Conservation (phyloP, 768 basidiomycete species). For the Boletus sp. region DNA sequence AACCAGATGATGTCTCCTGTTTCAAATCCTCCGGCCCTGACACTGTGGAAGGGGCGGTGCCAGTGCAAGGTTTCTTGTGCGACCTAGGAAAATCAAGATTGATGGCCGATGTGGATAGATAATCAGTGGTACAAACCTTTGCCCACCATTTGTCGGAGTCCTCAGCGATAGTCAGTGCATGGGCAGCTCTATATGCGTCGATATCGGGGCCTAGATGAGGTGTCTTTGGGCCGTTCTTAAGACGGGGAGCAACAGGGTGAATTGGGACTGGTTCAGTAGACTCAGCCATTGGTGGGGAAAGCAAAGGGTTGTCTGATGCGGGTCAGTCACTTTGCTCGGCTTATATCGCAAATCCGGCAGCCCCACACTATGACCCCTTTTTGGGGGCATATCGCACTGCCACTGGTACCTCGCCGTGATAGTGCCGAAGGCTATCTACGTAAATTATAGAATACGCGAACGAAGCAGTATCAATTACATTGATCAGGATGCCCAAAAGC, state of each 20-base stretch:
- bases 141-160: constrained; percentile 88
- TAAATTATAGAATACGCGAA: neutral
- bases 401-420: constrained; percentile 1
- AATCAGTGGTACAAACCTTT: constrained; percentile 44
- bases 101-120: neutral
- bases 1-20: constrained; percentile 94
- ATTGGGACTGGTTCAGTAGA: constrained; percentile 34
- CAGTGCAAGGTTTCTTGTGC: constrained; percentile 80
- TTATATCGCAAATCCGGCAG: constrained; percentile 16
- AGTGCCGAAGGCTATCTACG: neutral
- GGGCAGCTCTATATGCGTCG: constrained; percentile 66
- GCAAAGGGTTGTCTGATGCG: neutral
- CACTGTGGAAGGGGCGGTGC: constrained; percentile 88
- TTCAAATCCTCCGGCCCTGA: constrained; percentile 78
- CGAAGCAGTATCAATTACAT: neutral
- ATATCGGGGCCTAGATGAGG: constrained; percentile 82
- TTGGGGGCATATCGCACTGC: constrained; percentile 18
- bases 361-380: constrained; percentile 8
- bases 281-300: constrained; percentile 40
- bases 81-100: constrained; percentile 36
- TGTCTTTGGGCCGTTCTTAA: constrained; percentile 58
- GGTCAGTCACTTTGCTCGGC: neutral
- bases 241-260: constrained; percentile 77
- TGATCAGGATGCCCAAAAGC: neutral
- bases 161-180: constrained; percentile 70